Percentiles rank a stretch among this genome's conserved stretches.
phyloP scores from a whole-genome alignment of 2,329 filamentous ascomycete genomes.

The Xylariales sp. region DNA sequence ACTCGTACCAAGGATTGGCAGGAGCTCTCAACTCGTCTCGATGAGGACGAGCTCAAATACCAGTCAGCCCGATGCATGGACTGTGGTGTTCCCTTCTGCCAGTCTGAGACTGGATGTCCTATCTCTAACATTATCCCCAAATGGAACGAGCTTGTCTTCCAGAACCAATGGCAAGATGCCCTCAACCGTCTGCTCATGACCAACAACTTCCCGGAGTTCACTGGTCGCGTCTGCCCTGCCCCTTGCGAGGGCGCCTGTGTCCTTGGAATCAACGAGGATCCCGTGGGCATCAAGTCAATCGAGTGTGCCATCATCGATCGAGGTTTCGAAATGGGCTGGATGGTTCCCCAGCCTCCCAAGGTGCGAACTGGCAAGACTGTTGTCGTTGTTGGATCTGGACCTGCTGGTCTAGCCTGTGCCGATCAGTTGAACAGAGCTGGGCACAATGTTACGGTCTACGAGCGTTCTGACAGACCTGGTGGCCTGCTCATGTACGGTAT shows the following conservation, averaged over 20 bases:
- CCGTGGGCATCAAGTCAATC: slow-evolving; percentile 96
- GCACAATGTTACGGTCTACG: slow-evolving; percentile 84
- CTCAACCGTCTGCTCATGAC: slow-evolving; percentile 90
- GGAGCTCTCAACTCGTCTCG: slow-evolving; percentile 80
- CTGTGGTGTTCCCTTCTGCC: slow-evolving; percentile 96
- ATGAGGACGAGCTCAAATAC: slow-evolving; percentile 94
- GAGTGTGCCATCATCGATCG: slow-evolving; percentile 97
- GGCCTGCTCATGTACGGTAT: slow-evolving; percentile 98
- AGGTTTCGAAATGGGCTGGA: slow-evolving; percentile 97
- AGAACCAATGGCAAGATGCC: slow-evolving; percentile 82
- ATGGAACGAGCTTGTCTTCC: slow-evolving; percentile 80
- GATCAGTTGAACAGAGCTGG: slow-evolving; percentile 94
- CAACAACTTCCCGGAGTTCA: slow-evolving; percentile 98
- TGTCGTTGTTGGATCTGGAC: slow-evolving; percentile 87
- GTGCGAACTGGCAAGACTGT: slow-evolving; percentile 83
- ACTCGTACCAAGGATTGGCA: slow-evolving; percentile 90
- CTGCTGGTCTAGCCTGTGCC: slow-evolving; percentile 81
- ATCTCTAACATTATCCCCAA: slow-evolving; percentile 98
- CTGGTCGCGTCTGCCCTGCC: slow-evolving; percentile 91
- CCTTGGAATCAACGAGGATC: slow-evolving; percentile 92
- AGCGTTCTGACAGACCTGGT: slow-evolving; percentile 85
- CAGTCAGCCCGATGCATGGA: slow-evolving; percentile 98
- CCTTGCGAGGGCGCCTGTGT: slow-evolving; percentile 96
- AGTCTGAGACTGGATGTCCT: slow-evolving; percentile 91
- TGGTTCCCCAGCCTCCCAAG: slow-evolving; percentile 76